Evolutionary conservation across 2,329 filamentous ascomycete genomes (phyloP).

Genomic region (Tympanopsis confertula): DNA sequence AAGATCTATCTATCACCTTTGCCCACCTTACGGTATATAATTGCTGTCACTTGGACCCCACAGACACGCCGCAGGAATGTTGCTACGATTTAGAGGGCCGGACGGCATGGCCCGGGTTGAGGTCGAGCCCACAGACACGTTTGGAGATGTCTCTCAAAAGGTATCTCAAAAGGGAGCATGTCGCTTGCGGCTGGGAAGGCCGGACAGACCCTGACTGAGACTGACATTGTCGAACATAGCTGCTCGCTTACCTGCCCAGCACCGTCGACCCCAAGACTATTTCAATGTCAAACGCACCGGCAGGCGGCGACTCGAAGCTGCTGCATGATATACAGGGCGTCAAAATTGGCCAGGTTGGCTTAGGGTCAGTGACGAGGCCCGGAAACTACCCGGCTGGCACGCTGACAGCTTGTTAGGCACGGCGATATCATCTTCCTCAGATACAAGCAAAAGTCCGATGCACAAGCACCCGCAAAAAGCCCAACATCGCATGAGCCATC

Average conservation of each 20-base stretch:
- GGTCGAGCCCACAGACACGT: constrained; percentile 63
- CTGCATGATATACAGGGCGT: constrained; percentile 44
- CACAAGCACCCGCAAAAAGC: constrained; percentile 14
- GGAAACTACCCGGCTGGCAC: constrained; percentile 8
- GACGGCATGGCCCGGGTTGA: constrained; percentile 85
- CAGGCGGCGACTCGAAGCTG: constrained; percentile 42
- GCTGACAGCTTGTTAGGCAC: constrained; percentile 42
- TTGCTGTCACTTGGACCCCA: too few species aligned
- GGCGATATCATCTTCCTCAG: constrained; percentile 83
- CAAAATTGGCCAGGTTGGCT: constrained; percentile 44
- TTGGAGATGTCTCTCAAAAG: constrained; percentile 46
- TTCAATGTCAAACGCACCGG: constrained; percentile 48
- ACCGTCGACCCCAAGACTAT: constrained; percentile 51
- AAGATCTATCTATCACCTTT: too few species aligned
- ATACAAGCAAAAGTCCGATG: constrained; percentile 53
- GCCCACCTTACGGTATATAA: too few species aligned
- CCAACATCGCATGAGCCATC: constrained; percentile 20
- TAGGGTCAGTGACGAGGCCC: constrained; percentile 31
- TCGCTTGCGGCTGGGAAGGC: background rate
- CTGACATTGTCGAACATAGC: too few species aligned
- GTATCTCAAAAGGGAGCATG: constrained; percentile 18
- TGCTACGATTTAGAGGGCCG: constrained; percentile 77
- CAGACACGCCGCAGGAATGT: too few species aligned
- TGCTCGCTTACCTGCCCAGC: constrained; percentile 44
- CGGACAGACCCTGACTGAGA: constrained; percentile 6